Evolutionary conservation across 768 basidiomycete species (phyloP).

Genomic region (Xerocomellus intermedius): DNA sequence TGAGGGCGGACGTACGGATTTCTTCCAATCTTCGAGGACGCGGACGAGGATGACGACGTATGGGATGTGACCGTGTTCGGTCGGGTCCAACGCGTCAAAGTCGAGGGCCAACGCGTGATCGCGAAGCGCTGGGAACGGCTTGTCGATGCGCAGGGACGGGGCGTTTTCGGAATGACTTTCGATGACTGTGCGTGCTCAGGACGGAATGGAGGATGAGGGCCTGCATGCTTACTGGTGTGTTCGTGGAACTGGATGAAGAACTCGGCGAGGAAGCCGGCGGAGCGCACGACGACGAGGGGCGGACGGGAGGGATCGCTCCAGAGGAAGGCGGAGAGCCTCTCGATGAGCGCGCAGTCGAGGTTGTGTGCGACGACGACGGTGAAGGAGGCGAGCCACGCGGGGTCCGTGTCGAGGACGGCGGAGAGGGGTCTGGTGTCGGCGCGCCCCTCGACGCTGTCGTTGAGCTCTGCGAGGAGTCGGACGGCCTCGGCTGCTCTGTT

Average conservation of each 20-base stretch:
- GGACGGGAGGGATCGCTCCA: slow-evolving; percentile 63
- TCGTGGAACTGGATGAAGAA: slow-evolving; percentile 89
- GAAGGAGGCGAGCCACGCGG: slow-evolving; percentile 58
- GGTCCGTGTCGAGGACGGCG: slow-evolving; percentile 53
- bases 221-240: slow-evolving; percentile 62
- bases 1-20: slow-evolving; percentile 46
- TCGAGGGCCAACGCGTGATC: slow-evolving; percentile 72
- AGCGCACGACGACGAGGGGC: slow-evolving; percentile 75
- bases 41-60: slow-evolving; percentile 88
- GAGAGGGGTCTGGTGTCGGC: slow-evolving; percentile 58
- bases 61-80: slow-evolving; percentile 87
- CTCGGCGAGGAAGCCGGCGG: slow-evolving; percentile 87
- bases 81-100: slow-evolving; percentile 77
- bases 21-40: slow-evolving; percentile 81
- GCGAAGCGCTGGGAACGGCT: slow-evolving; percentile 80
- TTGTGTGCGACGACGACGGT: slow-evolving; percentile 87
- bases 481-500: slow-evolving; percentile 79
- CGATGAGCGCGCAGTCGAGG: slow-evolving; percentile 53
- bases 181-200: slow-evolving; percentile 54
- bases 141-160: slow-evolving; percentile 81
- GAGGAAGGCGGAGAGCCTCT: slow-evolving; percentile 59
- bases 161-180: slow-evolving; percentile 80
- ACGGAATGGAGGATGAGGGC: background rate
- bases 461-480: slow-evolving; percentile 76
- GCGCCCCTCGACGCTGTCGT: slow-evolving; percentile 76